Evolutionary conservation across 306 rosid genomes (phyloP).

Genomic region (apple (Malus domestica)): ASM211411v1 NC_041791.1:7448501-7449000

Average conservation of each 20-base stretch:
- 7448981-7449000: not conserved
- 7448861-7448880: conserved; percentile 70
- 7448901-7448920: not conserved
- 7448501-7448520: not conserved
- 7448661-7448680: conserved; percentile 48
- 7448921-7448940: not conserved
- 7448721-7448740: conserved; percentile 57
- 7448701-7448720: conserved; percentile 49
- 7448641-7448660: conserved; percentile 83
- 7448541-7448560: not conserved
- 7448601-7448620: not conserved
- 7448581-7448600: not conserved
- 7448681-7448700: conserved; percentile 28
- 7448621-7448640: conserved; percentile 40
- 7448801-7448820: conserved; percentile 65
- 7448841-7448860: conserved; percentile 85
- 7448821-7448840: conserved; percentile 52
- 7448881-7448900: not conserved
- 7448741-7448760: conserved; percentile 74
- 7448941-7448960: not conserved
- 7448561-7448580: not conserved
- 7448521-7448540: not conserved
- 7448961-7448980: not conserved
- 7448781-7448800: conserved; percentile 70
- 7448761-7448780: conserved; percentile 93